These are phyloP conservation scores for Hypoxylon sp. DNA, from an alignment of 2,329 filamentous ascomycete genomes.

Conservation along the genomic window DNA sequence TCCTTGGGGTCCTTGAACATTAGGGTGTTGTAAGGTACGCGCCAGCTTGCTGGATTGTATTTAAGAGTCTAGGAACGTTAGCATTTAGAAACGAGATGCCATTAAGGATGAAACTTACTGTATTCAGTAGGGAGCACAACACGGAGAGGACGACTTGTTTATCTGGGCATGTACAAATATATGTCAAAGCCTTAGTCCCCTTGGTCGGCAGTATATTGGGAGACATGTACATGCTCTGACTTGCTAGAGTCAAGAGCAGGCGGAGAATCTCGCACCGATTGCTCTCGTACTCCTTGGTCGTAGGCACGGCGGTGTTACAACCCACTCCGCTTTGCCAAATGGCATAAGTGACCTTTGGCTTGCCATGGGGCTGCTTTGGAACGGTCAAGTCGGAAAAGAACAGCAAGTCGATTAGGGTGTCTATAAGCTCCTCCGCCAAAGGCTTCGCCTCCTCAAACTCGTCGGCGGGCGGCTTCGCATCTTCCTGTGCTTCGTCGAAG, in stretches of 20 bases:
- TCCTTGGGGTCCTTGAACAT: constrained; percentile 93
- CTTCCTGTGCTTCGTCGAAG: constrained; percentile 80
- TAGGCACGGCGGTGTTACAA: constrained; percentile 88
- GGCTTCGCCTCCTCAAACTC: constrained; percentile 88
- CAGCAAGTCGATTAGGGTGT: constrained; percentile 87
- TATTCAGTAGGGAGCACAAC: constrained; percentile 93
- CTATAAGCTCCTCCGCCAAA: constrained; percentile 91
- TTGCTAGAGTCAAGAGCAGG: constrained; percentile 85
- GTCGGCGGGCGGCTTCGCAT: constrained; percentile 62
- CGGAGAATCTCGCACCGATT: constrained; percentile 92
- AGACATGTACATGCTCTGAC: constrained; percentile 94
- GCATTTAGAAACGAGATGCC: background rate
- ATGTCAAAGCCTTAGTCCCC: constrained; percentile 87
- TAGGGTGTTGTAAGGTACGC: constrained; percentile 92
- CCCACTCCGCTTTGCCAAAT: constrained; percentile 99
- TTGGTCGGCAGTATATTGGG: constrained; percentile 82
- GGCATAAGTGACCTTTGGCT: constrained; percentile 86
- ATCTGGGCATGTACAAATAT: constrained; percentile 87
- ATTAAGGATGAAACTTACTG: constrained; percentile 67
- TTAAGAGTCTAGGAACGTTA: constrained; percentile 78
- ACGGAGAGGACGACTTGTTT: constrained; percentile 93
- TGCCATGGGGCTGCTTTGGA: constrained; percentile 76
- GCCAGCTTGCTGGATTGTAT: constrained; percentile 95
- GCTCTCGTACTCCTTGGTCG: constrained; percentile 91
- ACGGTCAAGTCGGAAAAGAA: constrained; percentile 94